Percentiles rank a stretch among this genome's conserved stretches.
Evolutionary conservation across 345 rosid genomes (phyloP).

Genomic region (Trapa incisa): DNA sequence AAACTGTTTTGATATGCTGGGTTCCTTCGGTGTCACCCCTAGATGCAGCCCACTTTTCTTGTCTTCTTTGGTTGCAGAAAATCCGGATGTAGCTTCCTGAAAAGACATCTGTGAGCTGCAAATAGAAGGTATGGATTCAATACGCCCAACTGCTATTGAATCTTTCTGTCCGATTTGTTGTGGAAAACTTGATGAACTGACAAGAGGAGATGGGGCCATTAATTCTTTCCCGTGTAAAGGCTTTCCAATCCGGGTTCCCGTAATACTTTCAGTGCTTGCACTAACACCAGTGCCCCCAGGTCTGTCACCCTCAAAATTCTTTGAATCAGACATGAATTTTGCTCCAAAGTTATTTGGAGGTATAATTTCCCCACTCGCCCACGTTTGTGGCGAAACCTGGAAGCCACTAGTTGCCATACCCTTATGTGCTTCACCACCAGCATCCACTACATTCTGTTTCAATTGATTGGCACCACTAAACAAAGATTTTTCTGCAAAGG

Average conservation of each 20-base stretch:
- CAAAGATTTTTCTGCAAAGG: slow-evolving; percentile 22
- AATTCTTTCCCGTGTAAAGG: slow-evolving; percentile 25
- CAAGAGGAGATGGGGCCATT: slow-evolving; percentile 18
- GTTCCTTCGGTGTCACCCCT: slow-evolving; percentile 35
- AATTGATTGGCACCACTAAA: slow-evolving; percentile 18
- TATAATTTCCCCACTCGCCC: slow-evolving; percentile 26
- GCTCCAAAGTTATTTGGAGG: slow-evolving; percentile 22
- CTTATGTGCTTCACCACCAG: slow-evolving; percentile 20
- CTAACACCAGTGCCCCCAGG: slow-evolving; percentile 18
- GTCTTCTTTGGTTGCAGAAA: slow-evolving; percentile 32
- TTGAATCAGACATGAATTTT: slow-evolving; percentile 18
- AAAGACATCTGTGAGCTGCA: slow-evolving; percentile 35
- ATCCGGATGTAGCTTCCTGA: slow-evolving; percentile 37
- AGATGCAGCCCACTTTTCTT: slow-evolving; percentile 23
- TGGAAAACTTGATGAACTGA: slow-evolving; percentile 20
- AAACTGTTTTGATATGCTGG: slow-evolving; percentile 54
- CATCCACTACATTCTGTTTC: slow-evolving; percentile 20
- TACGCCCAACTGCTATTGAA: slow-evolving; percentile 26
- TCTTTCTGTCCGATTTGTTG: slow-evolving; percentile 19
- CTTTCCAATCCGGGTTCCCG: slow-evolving; percentile 25
- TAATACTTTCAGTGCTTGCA: slow-evolving; percentile 20
- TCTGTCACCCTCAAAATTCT: slow-evolving; percentile 21
- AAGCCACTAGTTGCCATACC: slow-evolving; percentile 20
- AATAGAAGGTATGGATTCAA: slow-evolving; percentile 56
- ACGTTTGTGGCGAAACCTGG: slow-evolving; percentile 29